These are phyloP conservation scores for Dryas integrifolia DNA, from an alignment of 331 rosid genomes.

Conservation along the genomic window DNA sequence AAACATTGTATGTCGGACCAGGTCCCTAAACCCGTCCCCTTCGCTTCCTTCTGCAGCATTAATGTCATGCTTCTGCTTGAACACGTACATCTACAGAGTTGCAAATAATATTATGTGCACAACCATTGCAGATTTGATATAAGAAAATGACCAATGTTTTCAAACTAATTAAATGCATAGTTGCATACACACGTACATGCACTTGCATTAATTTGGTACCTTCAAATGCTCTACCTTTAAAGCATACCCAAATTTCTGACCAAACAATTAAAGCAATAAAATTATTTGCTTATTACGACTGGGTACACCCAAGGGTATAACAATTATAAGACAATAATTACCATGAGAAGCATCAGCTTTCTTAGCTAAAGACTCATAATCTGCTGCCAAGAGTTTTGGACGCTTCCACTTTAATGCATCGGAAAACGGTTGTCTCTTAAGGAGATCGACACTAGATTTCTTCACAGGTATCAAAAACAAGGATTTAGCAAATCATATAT, in stretches of 20 bases:
- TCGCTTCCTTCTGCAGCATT: constrained; percentile 50
- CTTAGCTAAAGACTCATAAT: constrained; percentile 57
- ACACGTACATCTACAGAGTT: constrained; percentile 44
- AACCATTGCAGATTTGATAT: not conserved
- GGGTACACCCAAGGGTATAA: not conserved
- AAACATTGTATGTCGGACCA: constrained; percentile 90
- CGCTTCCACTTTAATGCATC: constrained; percentile 75
- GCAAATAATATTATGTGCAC: not conserved
- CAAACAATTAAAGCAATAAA: not conserved
- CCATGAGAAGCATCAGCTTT: constrained; percentile 74
- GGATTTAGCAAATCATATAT: not conserved
- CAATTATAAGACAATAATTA: constrained; percentile 2
- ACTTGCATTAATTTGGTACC: not conserved
- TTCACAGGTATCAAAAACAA: constrained; percentile 26
- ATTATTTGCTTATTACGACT: not conserved
- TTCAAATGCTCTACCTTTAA: not conserved
- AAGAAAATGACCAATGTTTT: not conserved
- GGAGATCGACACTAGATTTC: constrained; percentile 73
- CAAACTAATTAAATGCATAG: not conserved
- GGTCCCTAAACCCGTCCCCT: constrained; percentile 78
- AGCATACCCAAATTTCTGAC: no score
- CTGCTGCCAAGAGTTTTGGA: constrained; percentile 55
- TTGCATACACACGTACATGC: not conserved
- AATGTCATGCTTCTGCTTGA: constrained; percentile 52
- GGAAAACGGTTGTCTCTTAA: constrained; percentile 59